phyloP scores from a whole-genome alignment of 148 eudicot genomes.

The Talinum fruticosum region DNA sequence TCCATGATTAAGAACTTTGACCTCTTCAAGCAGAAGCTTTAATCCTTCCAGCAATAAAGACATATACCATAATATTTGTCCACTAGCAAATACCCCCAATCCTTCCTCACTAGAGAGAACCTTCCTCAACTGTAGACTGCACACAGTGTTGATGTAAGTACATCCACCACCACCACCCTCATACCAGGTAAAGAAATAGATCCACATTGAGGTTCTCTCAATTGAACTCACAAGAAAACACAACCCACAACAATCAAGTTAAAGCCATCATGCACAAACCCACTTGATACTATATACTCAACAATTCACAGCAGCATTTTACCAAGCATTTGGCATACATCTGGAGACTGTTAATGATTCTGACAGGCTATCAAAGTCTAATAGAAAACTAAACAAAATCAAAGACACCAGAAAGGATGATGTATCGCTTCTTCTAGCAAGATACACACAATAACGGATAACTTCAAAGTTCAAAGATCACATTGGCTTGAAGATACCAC shows the following conservation, averaged over 20 bases:
- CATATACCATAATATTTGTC: background rate
- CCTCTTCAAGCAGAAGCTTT: background rate
- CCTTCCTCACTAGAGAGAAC: background rate
- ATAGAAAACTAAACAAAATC: background rate
- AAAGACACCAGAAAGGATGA: background rate
- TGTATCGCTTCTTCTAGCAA: background rate
- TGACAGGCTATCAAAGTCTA: background rate
- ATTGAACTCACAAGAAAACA: background rate
- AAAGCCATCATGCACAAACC: background rate
- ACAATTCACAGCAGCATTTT: background rate
- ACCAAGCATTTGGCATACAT: background rate
- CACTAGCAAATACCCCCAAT: background rate
- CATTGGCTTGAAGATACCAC: background rate
- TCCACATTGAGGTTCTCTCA: background rate
- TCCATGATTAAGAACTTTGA: too few relatives aligned
- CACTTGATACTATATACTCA: background rate
- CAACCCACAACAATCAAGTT: background rate
- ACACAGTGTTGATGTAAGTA: background rate
- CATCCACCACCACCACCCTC: background rate
- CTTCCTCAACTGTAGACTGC: background rate
- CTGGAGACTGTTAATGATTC: background rate
- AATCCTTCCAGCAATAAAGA: background rate
- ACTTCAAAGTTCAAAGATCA: background rate
- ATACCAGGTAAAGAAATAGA: too few relatives aligned
- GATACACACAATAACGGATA: background rate